These are phyloP conservation scores for Quercus lobata DNA, from an alignment of 331 rosid genomes.

Conservation along the genomic window DNA sequence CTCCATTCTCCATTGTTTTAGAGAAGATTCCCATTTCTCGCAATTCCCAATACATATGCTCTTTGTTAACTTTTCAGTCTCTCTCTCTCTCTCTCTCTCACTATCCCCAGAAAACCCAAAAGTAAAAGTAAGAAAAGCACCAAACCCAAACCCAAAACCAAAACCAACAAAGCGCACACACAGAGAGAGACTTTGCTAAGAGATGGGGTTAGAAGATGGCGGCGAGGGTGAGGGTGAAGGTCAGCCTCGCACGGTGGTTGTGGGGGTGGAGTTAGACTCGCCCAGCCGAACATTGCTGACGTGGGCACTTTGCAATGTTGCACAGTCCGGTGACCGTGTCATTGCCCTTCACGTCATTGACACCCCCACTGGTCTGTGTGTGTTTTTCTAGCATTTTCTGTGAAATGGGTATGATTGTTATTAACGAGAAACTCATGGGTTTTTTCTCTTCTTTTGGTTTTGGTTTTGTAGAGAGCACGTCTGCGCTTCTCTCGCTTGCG, in stretches of 20 bases:
- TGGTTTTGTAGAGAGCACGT: conserved; percentile 52
- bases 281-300: conserved; percentile 78
- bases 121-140: too few relatives aligned
- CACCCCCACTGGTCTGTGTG: conserved; percentile 44
- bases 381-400: neutral
- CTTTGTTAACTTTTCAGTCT: neutral
- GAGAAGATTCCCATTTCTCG: conserved; percentile 2
- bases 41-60: conserved; percentile 27
- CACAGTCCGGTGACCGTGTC: conserved; percentile 81
- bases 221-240: conserved; percentile 2
- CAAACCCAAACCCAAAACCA: too few relatives aligned
- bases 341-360: conserved; percentile 82
- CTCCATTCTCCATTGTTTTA: too few relatives aligned
- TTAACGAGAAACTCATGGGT: neutral
- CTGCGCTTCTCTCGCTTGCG: conserved; percentile 62
- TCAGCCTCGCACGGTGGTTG: conserved; percentile 43
- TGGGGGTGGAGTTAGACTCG: conserved; percentile 75
- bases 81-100: neutral
- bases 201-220: neutral
- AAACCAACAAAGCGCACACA: too few relatives aligned
- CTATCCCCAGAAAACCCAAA: neutral
- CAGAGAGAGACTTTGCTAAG: too few relatives aligned
- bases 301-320: conserved; percentile 90
- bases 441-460: neutral
- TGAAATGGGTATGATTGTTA: neutral